Base-by-base conservation (phyloP, 2,329 filamentous ascomycete species). In the Pleurostoma richardsiae region DNA sequence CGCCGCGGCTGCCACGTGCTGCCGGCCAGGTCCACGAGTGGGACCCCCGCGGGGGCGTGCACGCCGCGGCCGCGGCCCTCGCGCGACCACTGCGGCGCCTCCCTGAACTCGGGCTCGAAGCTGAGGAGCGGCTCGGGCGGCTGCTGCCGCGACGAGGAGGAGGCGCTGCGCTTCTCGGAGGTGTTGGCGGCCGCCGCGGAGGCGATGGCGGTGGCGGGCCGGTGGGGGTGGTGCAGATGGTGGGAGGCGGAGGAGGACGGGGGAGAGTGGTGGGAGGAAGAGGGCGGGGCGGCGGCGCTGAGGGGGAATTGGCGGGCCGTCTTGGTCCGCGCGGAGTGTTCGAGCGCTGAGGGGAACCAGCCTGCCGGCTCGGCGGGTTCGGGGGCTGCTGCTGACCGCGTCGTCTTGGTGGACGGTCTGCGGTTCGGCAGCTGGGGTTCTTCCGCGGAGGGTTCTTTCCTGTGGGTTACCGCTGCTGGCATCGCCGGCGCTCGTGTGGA, bases 111-210 rank as follows among this genome's bases (percentile, higher is more conserved):
- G 0, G 82, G 81, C 0, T 82, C 83, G 39, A 90, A 72, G 56
- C 88, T 86, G 30, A 90, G 66, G 5, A 90, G 72, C 2, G 86
- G 85, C 51, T 81, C 82, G 3, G 73, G 72, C 55, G 19, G 19
- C 19, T 19, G 19, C 49, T 29, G 3, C 33, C 33, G n/a, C 33
- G 33, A 36, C 6, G n/a, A 7, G 33, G 19, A n/a, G 43, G 26
- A 8, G 33, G 33, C 33, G 33, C 8, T n/a, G 8, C n/a, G 19
- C 19, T 19, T 19, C 19, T 19, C 19, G 19, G 19, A 19, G 19
- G 19, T 19, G 19, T 19, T 19, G 19, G 19, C 19, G 19, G 19
- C 19, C 19, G 19, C 19, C 19, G 19, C 19, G 19, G 19, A 19
- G 19, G 19, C 19, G 19, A 19, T 19, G 19, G 19, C 19, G 19